Percentiles rank a stretch among this genome's conserved stretches.
phyloP scores from a whole-genome alignment of 2,329 filamentous ascomycete genomes.

The Penicillium sclerotiorum region DNA sequence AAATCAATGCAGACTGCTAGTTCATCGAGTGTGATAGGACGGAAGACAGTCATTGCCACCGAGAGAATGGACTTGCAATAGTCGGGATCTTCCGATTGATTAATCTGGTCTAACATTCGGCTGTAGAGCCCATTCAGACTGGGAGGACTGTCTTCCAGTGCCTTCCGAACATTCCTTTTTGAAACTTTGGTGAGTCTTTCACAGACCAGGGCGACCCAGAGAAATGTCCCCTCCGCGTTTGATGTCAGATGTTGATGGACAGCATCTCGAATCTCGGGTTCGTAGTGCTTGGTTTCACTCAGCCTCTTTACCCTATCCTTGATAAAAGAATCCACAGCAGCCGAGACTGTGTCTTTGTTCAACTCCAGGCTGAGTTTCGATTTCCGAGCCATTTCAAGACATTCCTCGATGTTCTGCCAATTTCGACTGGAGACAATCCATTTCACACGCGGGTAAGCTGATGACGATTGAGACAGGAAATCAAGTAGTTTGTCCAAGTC shows the following conservation, averaged over 20 bases:
- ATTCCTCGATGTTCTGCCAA: conserved; percentile 41
- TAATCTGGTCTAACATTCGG: conserved; percentile 33
- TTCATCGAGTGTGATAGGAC: conserved; percentile 43
- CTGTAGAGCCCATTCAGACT: conserved; percentile 25
- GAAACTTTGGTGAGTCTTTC: conserved; percentile 25
- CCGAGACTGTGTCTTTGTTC: conserved; percentile 17
- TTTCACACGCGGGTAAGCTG: conserved; percentile 33
- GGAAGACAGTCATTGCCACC: conserved; percentile 32
- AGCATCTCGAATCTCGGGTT: conserved; percentile 8
- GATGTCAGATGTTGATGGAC: conserved; percentile 24
- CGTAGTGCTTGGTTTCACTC: conserved; percentile 24
- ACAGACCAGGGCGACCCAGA: conserved; percentile 46
- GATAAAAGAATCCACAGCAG: conserved; percentile 24
- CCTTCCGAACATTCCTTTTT: conserved; percentile 1
- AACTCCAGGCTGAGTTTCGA: conserved; percentile 30
- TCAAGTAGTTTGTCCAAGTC: conserved; percentile 37
- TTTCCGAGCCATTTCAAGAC: background rate
- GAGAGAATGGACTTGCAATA: conserved; percentile 41
- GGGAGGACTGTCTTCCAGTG: conserved; percentile 5
- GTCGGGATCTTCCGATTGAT: conserved; percentile 26
- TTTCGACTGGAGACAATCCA: conserved; percentile 53
- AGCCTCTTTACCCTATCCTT: conserved; percentile 23
- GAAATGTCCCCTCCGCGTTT: conserved; percentile 41
- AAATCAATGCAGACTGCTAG: conserved; percentile 18
- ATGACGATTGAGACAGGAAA: conserved; percentile 32